These are phyloP conservation scores for Penicillium aurantiogriseum DNA, from an alignment of 2,329 filamentous ascomycete species.

Conservation along the genomic window DNA sequence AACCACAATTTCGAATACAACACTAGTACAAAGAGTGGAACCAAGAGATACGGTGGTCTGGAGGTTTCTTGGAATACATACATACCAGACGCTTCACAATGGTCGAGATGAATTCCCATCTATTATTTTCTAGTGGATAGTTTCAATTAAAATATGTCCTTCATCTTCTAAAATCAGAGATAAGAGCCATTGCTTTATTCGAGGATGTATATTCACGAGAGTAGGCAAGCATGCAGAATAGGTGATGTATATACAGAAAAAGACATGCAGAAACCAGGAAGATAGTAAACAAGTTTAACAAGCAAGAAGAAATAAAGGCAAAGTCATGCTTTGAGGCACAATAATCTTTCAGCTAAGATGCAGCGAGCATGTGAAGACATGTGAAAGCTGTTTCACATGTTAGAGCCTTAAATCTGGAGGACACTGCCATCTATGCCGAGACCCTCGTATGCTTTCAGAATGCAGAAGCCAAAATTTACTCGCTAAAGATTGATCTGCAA, in stretches of 20 bases:
- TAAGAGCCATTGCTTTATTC: not conserved
- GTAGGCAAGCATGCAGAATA: not conserved
- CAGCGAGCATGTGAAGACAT: constrained; percentile 1
- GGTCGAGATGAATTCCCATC: too few relatives aligned
- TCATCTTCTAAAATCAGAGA: not conserved
- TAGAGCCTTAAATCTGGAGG: constrained; percentile 9
- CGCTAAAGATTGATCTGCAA: constrained; percentile 17
- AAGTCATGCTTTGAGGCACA: not conserved
- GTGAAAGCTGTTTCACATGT: constrained; percentile 20
- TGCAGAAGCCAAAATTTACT: constrained; percentile 15
- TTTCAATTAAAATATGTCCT: not conserved
- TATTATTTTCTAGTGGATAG: not conserved
- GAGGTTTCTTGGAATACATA: not conserved
- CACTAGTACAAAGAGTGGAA: not conserved
- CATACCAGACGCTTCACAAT: not conserved
- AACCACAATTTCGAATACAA: not conserved
- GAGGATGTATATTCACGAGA: constrained; percentile 1
- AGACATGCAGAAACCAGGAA: constrained; percentile 2
- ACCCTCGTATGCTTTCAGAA: constrained; percentile 13
- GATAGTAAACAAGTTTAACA: not conserved
- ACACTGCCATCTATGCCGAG: constrained; percentile 21
- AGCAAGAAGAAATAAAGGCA: not conserved
- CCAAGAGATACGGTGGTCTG: not conserved
- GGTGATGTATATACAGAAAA: constrained; percentile 8
- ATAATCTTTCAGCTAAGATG: not conserved